Percentiles rank a stretch among this genome's conserved stretches.
Evolutionary conservation across 2,329 filamentous ascomycete species (phyloP).

Genomic region (Colletotrichum godetiae): DNA sequence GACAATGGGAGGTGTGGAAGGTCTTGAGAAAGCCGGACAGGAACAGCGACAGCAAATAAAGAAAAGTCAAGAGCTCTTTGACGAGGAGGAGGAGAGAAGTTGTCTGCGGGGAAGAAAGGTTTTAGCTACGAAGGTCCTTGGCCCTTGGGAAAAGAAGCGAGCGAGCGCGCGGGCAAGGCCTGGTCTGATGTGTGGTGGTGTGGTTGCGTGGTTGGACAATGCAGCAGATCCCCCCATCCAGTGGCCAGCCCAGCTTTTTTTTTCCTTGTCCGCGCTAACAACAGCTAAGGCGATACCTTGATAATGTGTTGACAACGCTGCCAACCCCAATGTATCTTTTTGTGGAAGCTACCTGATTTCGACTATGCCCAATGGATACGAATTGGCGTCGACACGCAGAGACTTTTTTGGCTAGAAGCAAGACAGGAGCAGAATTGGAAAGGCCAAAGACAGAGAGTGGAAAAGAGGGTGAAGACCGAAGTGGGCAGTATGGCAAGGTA

Average conservation of each 20-base stretch:
- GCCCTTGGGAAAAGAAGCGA: not conserved
- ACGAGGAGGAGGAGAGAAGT: conserved; percentile 4
- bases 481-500: not conserved
- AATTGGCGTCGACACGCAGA: not conserved
- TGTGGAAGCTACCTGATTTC: not conserved
- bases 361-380: not conserved
- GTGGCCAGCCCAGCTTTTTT: conserved; percentile 23
- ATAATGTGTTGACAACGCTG: not conserved
- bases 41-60: conserved; percentile 10
- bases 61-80: conserved; percentile 12
- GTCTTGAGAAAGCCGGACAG: conserved; percentile 17
- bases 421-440: not conserved
- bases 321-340: not conserved
- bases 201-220: conserved; percentile 33
- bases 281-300: not conserved
- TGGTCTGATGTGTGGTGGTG: conserved; percentile 27
- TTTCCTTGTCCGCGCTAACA: conserved; percentile 7
- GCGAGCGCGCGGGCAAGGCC: conserved; percentile 21
- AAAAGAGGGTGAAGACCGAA: not conserved
- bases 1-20: conserved; percentile 24
- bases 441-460: not conserved
- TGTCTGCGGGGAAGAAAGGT: conserved; percentile 36
- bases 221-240: conserved; percentile 1
- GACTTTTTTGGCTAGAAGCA: not conserved
- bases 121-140: conserved; percentile 30